Base-by-base conservation (phyloP, 2,329 filamentous ascomycete species). In the Fusarium sp. region DNA sequence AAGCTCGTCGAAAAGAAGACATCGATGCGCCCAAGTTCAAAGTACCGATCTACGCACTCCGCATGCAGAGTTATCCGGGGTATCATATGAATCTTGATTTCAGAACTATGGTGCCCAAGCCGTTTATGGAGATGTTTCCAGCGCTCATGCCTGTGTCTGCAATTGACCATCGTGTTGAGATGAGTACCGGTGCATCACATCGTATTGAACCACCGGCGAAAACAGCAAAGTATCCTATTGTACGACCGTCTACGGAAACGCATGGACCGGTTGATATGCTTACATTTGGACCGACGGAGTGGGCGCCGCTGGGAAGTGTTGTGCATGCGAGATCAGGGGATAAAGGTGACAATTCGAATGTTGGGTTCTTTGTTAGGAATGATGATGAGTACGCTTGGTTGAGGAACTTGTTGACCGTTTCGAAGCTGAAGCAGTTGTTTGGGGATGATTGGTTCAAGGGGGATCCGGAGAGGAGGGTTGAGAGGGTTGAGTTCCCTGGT, bases 361-460 rank as follows among this genome's bases (percentile, higher is more conserved):
- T 85, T 8, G 85, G 85, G 1, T 82, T 87, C 67, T 89, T 85
- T 71, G 83, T 86, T 9, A 78, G 83, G 9, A 70, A 82, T 23
- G 76, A 78, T 2, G 83, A 86, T 50, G 85, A 87, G 72, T 87
- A 82, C 70, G 80, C 83, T 9, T 86, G 85, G 85, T 71, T 87
- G 19, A 80, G 83, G 40, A 79, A 78, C 4, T 49, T 86, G 9
- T 77, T 88, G 72, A 86, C 81, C 1, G 75, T 79, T 13, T 76
- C 78, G 3, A 83, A 80, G 21, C 69, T 88, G 47, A 79, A 81
- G 32, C 77, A 79, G 32, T 64, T 85, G 6, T 75, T 85, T 38
- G 83, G 80, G 2, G 79, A 82, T 33, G 82, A 84, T 38, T 79
- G 77, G 74, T 80, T 83, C 62, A 78, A 78, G 32, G 76, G 76